A percentile compares a stretch with the other conserved stretches of the same genome.
Evolutionary conservation across 257 asterid species (phyloP).

Genomic region (Linderniella brevidens): DNA sequence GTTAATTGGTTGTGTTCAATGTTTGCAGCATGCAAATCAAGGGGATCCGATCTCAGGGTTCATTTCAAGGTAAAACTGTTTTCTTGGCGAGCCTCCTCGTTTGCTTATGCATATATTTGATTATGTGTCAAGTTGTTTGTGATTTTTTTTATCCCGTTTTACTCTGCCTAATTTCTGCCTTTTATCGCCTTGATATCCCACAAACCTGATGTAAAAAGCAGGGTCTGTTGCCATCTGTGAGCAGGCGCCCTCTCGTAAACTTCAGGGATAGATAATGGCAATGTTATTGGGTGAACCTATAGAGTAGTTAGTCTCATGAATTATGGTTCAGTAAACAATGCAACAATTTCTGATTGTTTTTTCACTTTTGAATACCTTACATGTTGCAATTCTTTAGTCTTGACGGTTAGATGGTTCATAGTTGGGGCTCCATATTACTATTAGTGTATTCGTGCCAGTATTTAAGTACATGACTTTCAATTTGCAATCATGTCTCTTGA

Average conservation of each 20-base stretch:
- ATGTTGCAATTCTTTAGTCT: neutral
- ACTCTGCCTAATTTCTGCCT: neutral
- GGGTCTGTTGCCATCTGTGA: constrained; percentile 35
- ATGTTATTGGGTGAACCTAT: constrained; percentile 56
- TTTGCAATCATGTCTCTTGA: no score
- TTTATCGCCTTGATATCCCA: no score
- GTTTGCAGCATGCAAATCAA: constrained; percentile 38
- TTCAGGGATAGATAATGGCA: constrained; percentile 29
- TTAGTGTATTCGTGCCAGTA: no score
- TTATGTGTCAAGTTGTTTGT: neutral
- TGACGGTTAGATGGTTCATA: no score
- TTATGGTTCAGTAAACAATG: constrained; percentile 40
- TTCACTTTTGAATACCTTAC: neutral
- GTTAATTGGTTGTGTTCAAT: neutral
- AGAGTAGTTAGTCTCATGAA: constrained; percentile 14
- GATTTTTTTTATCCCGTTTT: neutral
- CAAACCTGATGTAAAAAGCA: constrained; percentile 46
- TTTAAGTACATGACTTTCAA: no score
- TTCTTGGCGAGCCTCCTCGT: no score
- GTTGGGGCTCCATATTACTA: no score
- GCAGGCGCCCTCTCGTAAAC: constrained; percentile 38
- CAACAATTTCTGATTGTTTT: constrained; percentile 1
- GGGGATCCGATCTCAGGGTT: constrained; percentile 42
- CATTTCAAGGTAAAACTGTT: constrained; percentile 56
- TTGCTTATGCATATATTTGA: no score